Evolutionary conservation across 345 rosid genomes (phyloP), one percentile per base, ranked within the genome.

Genomic region (Populus nigra): DNA sequence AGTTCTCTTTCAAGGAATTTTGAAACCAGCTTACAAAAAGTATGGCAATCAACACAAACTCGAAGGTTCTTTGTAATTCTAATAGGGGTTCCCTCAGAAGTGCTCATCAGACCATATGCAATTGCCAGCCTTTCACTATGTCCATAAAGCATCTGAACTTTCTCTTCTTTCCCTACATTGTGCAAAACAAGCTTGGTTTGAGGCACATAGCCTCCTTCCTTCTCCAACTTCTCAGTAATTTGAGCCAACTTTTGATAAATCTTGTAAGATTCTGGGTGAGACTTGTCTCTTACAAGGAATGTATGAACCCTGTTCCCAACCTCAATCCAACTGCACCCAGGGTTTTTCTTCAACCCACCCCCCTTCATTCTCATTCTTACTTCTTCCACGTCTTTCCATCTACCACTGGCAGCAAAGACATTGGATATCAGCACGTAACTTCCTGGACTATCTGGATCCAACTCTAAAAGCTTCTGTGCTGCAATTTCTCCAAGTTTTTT

Each of bases 261-360:
- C 76, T 78, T 80, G 65, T 76, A 72, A 35, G 84, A 89, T 72
- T 90, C 88, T 22, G 94, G 91, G 80, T 94, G 98, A 75, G 89
- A 89, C 76, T 85, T 92, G 86, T 92, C 98, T 82, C 94, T 85
- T 45, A 97, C 94, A 76, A 79, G 84, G 83, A 92, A 94, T 22
- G 89, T 79, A 83, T 92, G 98, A 76, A 90, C 75, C 84, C 86
- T 85, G 77, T 86, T 88, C 65, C 85, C 85, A 31, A 91, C 77
- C 85, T 91, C 95, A 84, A 91, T 85, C 98, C 97, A 94, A 84
- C 97, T 94, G 80, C 91, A 92, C 74, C 98, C 97, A n/a, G 98
- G 95, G 65, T 67, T 85, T 82, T 93, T 94, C 88, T 81, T 85
- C 87, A 94, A 83, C 67, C 98, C 94, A 62, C 74, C 81, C 76